A percentile compares a stretch with the other conserved stretches of the same genome.
phyloP scores from a whole-genome alignment of 2,329 filamentous ascomycete species.

The Alternaria viburni region DNA sequence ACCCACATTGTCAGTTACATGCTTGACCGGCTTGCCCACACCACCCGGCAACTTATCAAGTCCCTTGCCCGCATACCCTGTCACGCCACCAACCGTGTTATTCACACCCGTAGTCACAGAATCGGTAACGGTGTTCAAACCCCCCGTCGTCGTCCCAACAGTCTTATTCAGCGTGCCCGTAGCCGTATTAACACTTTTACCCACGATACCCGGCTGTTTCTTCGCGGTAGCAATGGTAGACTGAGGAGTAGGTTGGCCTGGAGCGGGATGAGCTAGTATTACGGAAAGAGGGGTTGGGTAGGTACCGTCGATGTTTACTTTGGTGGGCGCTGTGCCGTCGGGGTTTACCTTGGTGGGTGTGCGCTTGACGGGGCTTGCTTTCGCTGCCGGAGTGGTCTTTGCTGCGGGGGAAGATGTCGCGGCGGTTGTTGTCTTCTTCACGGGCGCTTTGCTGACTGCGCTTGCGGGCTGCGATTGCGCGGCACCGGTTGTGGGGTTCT shows the following conservation, averaged over 20 bases:
- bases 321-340: slow-evolving; percentile 9
- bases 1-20: slow-evolving; percentile 50
- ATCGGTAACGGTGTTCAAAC: slow-evolving; percentile 47
- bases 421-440: slow-evolving; percentile 21
- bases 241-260: slow-evolving; percentile 28
- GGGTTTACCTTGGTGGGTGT: slow-evolving; percentile 23
- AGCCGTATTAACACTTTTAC: slow-evolving; percentile 41
- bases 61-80: slow-evolving; percentile 47
- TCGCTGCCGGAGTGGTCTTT: slow-evolving; percentile 16
- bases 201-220: slow-evolving; percentile 46
- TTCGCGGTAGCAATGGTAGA: slow-evolving; percentile 7
- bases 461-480: slow-evolving; percentile 11
- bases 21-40: slow-evolving; percentile 47
- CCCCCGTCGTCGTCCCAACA: slow-evolving; percentile 42
- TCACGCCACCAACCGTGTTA: slow-evolving; percentile 45
- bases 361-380: slow-evolving; percentile 35
- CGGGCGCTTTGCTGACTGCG: slow-evolving; percentile 20
- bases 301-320: slow-evolving; percentile 31
- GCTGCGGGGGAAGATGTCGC: slow-evolving; percentile 6
- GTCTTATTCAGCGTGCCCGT: slow-evolving; percentile 46
- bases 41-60: slow-evolving; percentile 43
- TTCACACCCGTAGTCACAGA: slow-evolving; percentile 48
- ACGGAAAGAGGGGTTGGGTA: slow-evolving; percentile 36
- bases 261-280: slow-evolving; percentile 34
- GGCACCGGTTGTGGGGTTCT: slow-evolving; percentile 5